A percentile compares a stretch with the other conserved stretches of the same genome.
These are phyloP conservation scores for Daldinia vernicosa DNA, from an alignment of 495 filamentous ascomycete genomes.

Conservation along the genomic window DNA sequence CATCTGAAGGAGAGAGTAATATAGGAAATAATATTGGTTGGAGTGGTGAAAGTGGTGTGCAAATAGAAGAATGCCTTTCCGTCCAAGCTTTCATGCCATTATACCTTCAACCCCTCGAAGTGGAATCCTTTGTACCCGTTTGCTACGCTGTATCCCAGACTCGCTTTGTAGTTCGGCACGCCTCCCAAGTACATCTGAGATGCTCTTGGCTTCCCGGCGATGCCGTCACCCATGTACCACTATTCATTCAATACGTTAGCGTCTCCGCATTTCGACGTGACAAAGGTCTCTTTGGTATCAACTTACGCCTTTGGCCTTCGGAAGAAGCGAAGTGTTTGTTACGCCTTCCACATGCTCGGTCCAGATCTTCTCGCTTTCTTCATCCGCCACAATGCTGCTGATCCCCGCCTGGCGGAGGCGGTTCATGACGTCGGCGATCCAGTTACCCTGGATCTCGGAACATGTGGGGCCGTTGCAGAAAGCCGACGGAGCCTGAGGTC, in stretches of 20 bases:
- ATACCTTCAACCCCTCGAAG: slow-evolving; percentile 27
- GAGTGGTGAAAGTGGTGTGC: background rate
- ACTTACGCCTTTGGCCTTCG: slow-evolving; percentile 44
- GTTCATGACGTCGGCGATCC: slow-evolving; percentile 59
- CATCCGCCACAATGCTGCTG: slow-evolving; percentile 46
- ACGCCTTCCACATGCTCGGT: slow-evolving; percentile 22
- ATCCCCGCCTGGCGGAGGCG: slow-evolving; percentile 50
- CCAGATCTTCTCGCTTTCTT: slow-evolving; percentile 27
- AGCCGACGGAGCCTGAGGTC: slow-evolving; percentile 50
- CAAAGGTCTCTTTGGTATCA: background rate
- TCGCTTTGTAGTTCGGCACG: slow-evolving; percentile 42
- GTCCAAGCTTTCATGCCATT: background rate
- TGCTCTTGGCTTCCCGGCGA: slow-evolving; percentile 56
- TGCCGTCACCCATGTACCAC: slow-evolving; percentile 58
- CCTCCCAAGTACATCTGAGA: slow-evolving; percentile 55
- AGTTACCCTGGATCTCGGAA: slow-evolving; percentile 62
- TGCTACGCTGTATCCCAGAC: slow-evolving; percentile 30
- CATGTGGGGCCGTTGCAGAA: slow-evolving; percentile 62
- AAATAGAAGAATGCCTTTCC: background rate
- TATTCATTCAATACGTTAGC: slow-evolving; percentile 48
- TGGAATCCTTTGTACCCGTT: slow-evolving; percentile 38
- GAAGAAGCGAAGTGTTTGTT: slow-evolving; percentile 32
- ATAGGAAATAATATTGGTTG: background rate
- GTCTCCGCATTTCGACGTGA: slow-evolving; percentile 43
- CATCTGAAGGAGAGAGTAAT: background rate